phyloP scores from a whole-genome alignment of 495 filamentous ascomycete genomes.

The Aspergillus cavernicola region DNA sequence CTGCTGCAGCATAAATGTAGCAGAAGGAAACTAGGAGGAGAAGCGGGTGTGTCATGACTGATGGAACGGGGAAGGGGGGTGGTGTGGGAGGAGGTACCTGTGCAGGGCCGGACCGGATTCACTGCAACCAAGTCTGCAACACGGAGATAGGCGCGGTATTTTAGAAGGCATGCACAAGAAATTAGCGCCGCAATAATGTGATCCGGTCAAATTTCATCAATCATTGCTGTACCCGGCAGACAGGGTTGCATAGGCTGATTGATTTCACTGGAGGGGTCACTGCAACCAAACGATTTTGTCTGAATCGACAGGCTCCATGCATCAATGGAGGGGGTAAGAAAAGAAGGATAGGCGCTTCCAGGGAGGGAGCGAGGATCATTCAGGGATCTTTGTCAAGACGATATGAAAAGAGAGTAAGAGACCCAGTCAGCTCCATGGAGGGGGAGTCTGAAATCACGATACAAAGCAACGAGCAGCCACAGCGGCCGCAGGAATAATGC shows the following conservation, averaged over 20 bases:
- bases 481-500: constrained; percentile 8
- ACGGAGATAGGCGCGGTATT: constrained; percentile 24
- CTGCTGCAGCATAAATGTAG: constrained; percentile 24
- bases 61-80: constrained; percentile 13
- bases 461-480: constrained; percentile 1
- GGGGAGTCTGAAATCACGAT: constrained; percentile 5
- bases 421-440: constrained; percentile 9
- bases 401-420: constrained; percentile 14
- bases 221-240: constrained; percentile 9
- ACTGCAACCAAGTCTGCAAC: constrained; percentile 33
- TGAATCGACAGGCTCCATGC: constrained; percentile 4
- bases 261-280: constrained; percentile 16
- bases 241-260: constrained; percentile 13
- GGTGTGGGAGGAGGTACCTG: constrained; percentile 14
- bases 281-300: constrained; percentile 14
- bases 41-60: constrained; percentile 25
- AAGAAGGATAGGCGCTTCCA: constrained; percentile 1
- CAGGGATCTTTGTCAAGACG: constrained; percentile 5
- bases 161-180: constrained; percentile 20
- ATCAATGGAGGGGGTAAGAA: constrained; percentile 5
- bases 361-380: constrained; percentile 5
- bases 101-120: constrained; percentile 27
- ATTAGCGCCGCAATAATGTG: constrained; percentile 35
- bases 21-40: constrained; percentile 11
- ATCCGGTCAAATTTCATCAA: constrained; percentile 21